Conservation (phyloP, 2,329 filamentous ascomycete genomes). For the Calonectria fujianensis region DNA sequence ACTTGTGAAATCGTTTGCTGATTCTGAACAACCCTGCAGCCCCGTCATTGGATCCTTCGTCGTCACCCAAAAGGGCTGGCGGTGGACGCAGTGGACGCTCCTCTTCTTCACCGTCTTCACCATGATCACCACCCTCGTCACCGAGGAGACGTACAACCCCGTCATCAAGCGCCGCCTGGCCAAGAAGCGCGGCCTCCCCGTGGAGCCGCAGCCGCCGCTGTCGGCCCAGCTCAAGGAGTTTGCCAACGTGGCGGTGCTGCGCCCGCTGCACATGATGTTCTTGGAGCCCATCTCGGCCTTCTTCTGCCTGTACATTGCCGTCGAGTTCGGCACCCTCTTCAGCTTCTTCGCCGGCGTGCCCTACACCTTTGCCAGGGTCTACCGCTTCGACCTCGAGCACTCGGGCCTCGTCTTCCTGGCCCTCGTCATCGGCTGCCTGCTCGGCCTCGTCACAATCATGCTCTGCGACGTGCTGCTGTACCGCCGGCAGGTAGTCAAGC, state of each 20-base stretch:
- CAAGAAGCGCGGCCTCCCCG: constrained; percentile 58
- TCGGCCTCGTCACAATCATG: constrained; percentile 64
- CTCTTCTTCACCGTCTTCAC: constrained; percentile 66
- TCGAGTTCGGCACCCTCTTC: constrained; percentile 72
- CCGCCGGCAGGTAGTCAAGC: constrained; percentile 57
- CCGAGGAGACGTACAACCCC: constrained; percentile 76
- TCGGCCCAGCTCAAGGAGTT: constrained; percentile 58
- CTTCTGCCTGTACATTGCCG: constrained; percentile 69
- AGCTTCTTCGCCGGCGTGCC: constrained; percentile 72
- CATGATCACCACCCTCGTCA: constrained; percentile 61
- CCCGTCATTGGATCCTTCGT: constrained; percentile 71
- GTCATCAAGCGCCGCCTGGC: constrained; percentile 64
- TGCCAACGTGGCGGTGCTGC: constrained; percentile 65
- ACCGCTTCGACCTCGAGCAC: constrained; percentile 66
- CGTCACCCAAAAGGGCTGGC: constrained; percentile 67
- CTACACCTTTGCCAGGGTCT: constrained; percentile 67
- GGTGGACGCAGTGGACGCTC: constrained; percentile 72
- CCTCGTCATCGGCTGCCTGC: constrained; percentile 66
- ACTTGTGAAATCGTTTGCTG: no score
- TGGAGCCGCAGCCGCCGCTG: constrained; percentile 52
- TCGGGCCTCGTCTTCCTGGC: constrained; percentile 67
- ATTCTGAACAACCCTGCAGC: constrained; percentile 47
- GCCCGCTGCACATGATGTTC: constrained; percentile 75
- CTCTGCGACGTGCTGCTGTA: constrained; percentile 67
- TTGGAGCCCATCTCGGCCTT: constrained; percentile 79